phyloP scores from a whole-genome alignment of 371 early-diverging fungal genomes.

The Apophysomyces elegans region DNA sequence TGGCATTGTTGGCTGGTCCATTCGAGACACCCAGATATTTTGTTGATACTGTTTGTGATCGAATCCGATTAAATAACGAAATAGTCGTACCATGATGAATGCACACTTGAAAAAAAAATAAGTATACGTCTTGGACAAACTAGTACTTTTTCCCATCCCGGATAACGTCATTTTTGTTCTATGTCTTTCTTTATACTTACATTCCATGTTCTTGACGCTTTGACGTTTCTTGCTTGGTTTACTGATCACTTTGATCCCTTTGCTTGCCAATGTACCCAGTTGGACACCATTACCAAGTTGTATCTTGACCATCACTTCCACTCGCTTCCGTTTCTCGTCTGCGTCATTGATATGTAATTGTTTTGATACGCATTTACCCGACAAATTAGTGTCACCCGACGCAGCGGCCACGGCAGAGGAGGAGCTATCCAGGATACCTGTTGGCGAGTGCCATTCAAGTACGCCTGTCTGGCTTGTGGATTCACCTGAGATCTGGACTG shows the following conservation, averaged over 20 bases:
- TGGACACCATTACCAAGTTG: constrained; percentile 57
- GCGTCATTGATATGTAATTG: constrained; percentile 77
- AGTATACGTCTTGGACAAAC: neutral
- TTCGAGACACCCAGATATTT: constrained; percentile 71
- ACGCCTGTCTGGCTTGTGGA: constrained; percentile 21
- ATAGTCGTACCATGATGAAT: constrained; percentile 78
- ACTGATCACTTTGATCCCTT: constrained; percentile 77
- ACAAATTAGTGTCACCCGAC: constrained; percentile 22
- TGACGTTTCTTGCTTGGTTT: constrained; percentile 82
- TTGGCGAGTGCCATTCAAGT: constrained; percentile 26
- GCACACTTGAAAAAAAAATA: constrained; percentile 39
- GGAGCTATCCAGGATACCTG: constrained; percentile 18
- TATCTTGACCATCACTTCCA: constrained; percentile 67
- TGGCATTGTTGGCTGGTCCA: constrained; percentile 39
- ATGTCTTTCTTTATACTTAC: constrained; percentile 17
- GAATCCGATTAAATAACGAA: constrained; percentile 79
- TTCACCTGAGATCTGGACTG: constrained; percentile 30
- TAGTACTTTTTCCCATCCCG: constrained; percentile 7
- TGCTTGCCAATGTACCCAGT: constrained; percentile 69
- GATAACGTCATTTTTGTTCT: too few relatives aligned
- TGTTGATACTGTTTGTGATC: constrained; percentile 80
- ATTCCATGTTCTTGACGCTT: constrained; percentile 76
- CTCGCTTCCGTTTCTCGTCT: constrained; percentile 74
- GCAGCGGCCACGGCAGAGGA: constrained; percentile 20
- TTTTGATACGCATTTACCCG: constrained; percentile 72